Evolutionary conservation across 2,329 filamentous ascomycete genomes (phyloP).

Genomic region (Xylaria sp.): DNA sequence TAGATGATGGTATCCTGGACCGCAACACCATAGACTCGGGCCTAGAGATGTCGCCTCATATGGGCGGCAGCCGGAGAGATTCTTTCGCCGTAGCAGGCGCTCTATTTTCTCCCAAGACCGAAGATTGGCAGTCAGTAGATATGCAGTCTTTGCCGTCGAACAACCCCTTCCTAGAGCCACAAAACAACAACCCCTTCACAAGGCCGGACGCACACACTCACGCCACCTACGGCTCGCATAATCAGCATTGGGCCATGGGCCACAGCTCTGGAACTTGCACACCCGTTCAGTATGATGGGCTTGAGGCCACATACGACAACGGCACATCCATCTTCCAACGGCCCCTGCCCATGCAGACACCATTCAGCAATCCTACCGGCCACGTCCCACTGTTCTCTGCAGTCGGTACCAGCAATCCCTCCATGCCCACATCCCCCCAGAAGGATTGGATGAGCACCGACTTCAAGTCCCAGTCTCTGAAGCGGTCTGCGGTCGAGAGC

Average conservation of each 20-base stretch:
- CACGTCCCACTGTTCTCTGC: slow-evolving; percentile 65
- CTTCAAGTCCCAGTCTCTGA: slow-evolving; percentile 62
- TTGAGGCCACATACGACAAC: slow-evolving; percentile 65
- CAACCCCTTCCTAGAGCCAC: slow-evolving; percentile 69
- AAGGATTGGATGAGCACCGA: slow-evolving; percentile 67
- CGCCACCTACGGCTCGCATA: slow-evolving; percentile 54
- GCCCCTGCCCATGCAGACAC: slow-evolving; percentile 62
- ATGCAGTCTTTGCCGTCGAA: slow-evolving; percentile 72
- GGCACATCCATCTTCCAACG: slow-evolving; percentile 63
- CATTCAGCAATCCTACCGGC: slow-evolving; percentile 63
- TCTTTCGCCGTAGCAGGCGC: slow-evolving; percentile 68
- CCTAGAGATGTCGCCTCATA: slow-evolving; percentile 70
- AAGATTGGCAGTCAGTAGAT: slow-evolving; percentile 71
- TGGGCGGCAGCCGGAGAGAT: slow-evolving; percentile 70
- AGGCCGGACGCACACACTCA: slow-evolving; percentile 65
- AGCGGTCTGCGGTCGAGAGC: slow-evolving; percentile 73
- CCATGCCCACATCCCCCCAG: slow-evolving; percentile 65
- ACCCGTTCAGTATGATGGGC: slow-evolving; percentile 76
- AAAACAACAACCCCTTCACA: slow-evolving; percentile 74
- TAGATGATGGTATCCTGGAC: slow-evolving; percentile 71
- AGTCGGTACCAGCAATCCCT: slow-evolving; percentile 58
- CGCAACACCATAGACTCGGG: slow-evolving; percentile 68
- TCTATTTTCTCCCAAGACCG: slow-evolving; percentile 72
- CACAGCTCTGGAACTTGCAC: slow-evolving; percentile 77
- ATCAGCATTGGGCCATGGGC: slow-evolving; percentile 70